These are phyloP conservation scores for Magnolia officinalis DNA, from an alignment of 164 flowering plant genomes.

Conservation along the genomic window DNA sequence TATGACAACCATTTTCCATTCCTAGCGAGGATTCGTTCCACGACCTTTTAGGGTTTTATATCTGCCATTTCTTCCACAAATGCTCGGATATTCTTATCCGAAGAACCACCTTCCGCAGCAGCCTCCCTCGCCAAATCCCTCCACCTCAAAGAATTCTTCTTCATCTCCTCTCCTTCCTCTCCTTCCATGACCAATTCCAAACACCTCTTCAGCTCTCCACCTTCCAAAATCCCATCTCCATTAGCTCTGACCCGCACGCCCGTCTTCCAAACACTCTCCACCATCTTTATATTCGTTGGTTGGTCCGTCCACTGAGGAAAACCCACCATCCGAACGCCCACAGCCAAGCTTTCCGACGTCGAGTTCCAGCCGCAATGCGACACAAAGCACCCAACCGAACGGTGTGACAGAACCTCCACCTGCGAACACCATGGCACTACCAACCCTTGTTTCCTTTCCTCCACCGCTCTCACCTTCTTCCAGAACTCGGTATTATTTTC, in stretches of 20 bases:
- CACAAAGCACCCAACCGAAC: constrained; percentile 10
- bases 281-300: constrained; percentile 4
- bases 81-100: constrained; percentile 2
- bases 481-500: too few relatives aligned
- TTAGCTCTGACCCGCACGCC: too few relatives aligned
- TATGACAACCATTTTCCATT: too few relatives aligned
- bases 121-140: constrained; percentile 7
- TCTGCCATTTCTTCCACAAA: neutral
- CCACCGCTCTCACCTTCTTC: neutral
- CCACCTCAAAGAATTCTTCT: constrained; percentile 4
- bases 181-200: constrained; percentile 6
- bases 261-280: neutral
- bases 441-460: constrained; percentile 4
- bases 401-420: constrained; percentile 9
- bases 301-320: constrained; percentile 16
- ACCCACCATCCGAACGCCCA: neutral
- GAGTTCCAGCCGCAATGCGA: neutral
- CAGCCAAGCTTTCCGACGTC: too few relatives aligned
- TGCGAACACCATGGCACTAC: constrained; percentile 15
- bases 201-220: neutral
- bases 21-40: neutral
- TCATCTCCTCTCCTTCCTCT: constrained; percentile 3
- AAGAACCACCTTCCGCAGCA: constrained; percentile 3
- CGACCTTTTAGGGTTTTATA: too few relatives aligned
- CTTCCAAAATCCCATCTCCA: neutral